Evolutionary conservation across 169 alveolate species (phyloP), one percentile per base, ranked within the genome.

Genomic region (Plasmodium ovale): DNA sequence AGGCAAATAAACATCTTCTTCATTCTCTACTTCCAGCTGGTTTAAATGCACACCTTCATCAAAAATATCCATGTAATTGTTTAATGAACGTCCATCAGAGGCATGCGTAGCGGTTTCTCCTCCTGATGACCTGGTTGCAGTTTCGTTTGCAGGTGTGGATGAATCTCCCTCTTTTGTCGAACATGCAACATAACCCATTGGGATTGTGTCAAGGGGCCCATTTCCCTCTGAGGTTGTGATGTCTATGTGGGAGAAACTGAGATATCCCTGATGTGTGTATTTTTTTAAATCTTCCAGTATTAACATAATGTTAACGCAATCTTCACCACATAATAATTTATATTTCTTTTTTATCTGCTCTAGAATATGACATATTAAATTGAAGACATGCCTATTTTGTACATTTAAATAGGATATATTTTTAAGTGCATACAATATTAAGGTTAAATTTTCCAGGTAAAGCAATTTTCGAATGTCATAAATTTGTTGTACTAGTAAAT

Each of bases 1-100:
- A 23, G 90, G 90, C 3, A 82, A 70, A 58, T 82, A 82, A 7
- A 82, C 58, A n/a, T n/a, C n/a, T 82, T 82, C 90, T 51, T 82
- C 90, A 29, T 49, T 59, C 3, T 74, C 70, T 14, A 16, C 29
- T 6, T 27, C 54, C 16, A 82, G n/a, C 2, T 51, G 53, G 37
- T 35, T 33, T 12, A 65, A 10, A 1, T 65, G 51, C 27, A 82
- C 84, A 3, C 23, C 35, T 0, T 82, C 90, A 10, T 77, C 77
- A 16, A 77, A 77, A 60, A 77, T 77, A 54, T 77, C 74, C 6
- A 77, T 16, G n/a, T 60, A 60, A 16, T 53, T 47, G 1, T 77
- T 37, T 2, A 47, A 0, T 0, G 14, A 10, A 47, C 10, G 2
- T 1, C n/a, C 21, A 5, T 19, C 39, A 16, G 7, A 16, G 4